Base-by-base conservation (phyloP, 306 rosid species). In the Prunus mongolica region DNA sequence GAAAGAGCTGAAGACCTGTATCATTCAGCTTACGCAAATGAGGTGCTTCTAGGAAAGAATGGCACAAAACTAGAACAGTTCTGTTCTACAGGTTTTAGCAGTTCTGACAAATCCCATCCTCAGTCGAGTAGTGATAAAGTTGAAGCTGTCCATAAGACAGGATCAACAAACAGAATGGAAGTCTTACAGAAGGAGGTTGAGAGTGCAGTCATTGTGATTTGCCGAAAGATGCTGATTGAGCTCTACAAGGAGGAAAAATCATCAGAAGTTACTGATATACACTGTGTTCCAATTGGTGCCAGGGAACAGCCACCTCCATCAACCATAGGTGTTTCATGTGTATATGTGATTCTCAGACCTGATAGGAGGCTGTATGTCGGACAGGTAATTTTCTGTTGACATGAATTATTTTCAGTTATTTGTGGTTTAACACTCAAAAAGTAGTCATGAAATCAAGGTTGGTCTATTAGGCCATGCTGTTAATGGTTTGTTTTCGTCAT, bases 221-320 rank as follows among this genome's bases (percentile, higher is more conserved):
- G 98, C 88, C 92, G 82, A 78, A 88, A 85, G 78, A 86, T 81
- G 86, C 73, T 91, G 65, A 76, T 63, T n/a, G 93, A 90, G 77
- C 89, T 81, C 16, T 77, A 28, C 46, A 81, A 79, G 65, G 74
- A 84, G 65, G 80, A 63, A 34, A 80, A 62, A 12, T 8, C 83
- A 30, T 57, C 84, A 34, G 83, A 67, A 44, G 62, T 73, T 62
- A 65, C 78, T 0, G 80, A 85, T 71, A 83, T 95, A 66, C 85
- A 72, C 12, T 95, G 96, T 74, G 79, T 89, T 82, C 65, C 78
- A 25, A 84, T 92, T 74, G 82, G 86, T 73, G 46, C 89, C 7
- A 80, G 90, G 85, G 96, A 95, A 81, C 87, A 80, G 76, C 98
- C 98, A 18, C 98, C 98, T 78, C 98, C 96, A 3, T 90, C 93